phyloP scores from a whole-genome alignment of 2,329 filamentous ascomycete genomes.

The Leptographium flavum region DNA sequence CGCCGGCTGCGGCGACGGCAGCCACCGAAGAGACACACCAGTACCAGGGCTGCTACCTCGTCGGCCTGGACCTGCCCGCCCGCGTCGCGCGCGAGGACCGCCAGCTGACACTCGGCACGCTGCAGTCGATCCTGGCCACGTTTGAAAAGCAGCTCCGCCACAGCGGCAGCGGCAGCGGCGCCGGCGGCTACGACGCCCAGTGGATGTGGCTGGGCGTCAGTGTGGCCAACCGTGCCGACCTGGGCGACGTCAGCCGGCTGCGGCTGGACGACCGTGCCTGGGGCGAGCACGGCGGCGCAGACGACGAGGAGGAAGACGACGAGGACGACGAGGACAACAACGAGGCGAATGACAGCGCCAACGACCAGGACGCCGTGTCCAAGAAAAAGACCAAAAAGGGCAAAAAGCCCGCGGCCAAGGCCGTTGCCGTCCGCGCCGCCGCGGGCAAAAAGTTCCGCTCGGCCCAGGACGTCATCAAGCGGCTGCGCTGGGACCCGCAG shows the following conservation, averaged over 20 bases:
- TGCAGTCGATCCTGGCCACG: conserved; percentile 28
- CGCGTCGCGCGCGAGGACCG: conserved; percentile 24
- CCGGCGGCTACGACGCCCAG: conserved; percentile 32
- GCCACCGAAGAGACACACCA: conserved; percentile 19
- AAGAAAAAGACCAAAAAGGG: conserved; percentile 14
- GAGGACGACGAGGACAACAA: conserved; percentile 18
- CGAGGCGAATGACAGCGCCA: conserved; percentile 26
- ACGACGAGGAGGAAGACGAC: conserved; percentile 25
- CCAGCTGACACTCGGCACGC: conserved; percentile 24
- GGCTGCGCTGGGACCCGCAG: conserved; percentile 43
- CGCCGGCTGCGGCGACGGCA: conserved; percentile 1
- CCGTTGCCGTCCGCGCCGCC: conserved; percentile 12
- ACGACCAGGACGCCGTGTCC: conserved; percentile 19
- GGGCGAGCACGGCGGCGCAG: conserved; percentile 28
- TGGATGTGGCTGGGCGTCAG: conserved; percentile 33
- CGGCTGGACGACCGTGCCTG: conserved; percentile 33
- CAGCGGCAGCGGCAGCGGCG: conserved; percentile 24
- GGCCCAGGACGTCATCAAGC: conserved; percentile 42
- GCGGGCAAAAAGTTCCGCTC: conserved; percentile 33
- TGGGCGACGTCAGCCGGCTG: conserved; percentile 21
- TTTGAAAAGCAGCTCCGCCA: conserved; percentile 33
- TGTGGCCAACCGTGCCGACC: conserved; percentile 22
- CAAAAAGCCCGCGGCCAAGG: not conserved
- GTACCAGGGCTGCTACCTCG: conserved; percentile 46
- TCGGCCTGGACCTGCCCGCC: conserved; percentile 32